Percentiles rank a stretch among this genome's conserved stretches.
These are phyloP conservation scores for Ploettnerulaceae sp. DNA, from an alignment of 2,329 filamentous ascomycete species.

Conservation along the genomic window DNA sequence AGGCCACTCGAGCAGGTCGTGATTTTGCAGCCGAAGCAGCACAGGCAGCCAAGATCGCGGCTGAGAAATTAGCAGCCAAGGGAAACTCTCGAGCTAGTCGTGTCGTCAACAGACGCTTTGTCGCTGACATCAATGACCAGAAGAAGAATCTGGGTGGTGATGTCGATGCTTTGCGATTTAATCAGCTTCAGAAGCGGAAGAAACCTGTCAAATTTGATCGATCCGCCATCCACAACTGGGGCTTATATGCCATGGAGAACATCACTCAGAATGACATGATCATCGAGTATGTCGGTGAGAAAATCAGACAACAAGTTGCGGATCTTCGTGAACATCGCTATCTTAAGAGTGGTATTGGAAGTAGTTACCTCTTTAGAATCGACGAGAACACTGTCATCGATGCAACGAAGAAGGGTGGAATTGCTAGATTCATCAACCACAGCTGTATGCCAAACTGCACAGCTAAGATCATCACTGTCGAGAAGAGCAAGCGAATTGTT, in stretches of 20 bases:
- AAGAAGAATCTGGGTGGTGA: constrained; percentile 81
- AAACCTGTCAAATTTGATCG: constrained; percentile 97
- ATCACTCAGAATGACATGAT: constrained; percentile 99
- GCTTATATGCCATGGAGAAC: constrained; percentile 94
- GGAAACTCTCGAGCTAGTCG: constrained; percentile 90
- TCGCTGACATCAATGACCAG: constrained; percentile 92
- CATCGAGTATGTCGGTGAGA: constrained; percentile 98
- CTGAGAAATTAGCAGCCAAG: constrained; percentile 77
- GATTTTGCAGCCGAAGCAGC: constrained; percentile 61
- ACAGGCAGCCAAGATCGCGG: constrained; percentile 66
- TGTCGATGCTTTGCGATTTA: constrained; percentile 91
- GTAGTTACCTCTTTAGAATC: constrained; percentile 95
- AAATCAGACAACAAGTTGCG: constrained; percentile 94
- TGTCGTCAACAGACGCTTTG: constrained; percentile 89
- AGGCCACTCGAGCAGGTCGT: constrained; percentile 61
- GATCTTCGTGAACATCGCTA: constrained; percentile 91
- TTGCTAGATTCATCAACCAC: constrained; percentile 97
- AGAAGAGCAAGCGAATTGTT: constrained; percentile 96
- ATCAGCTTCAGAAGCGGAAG: constrained; percentile 98
- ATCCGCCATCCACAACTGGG: constrained; percentile 98
- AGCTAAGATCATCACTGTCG: constrained; percentile 98
- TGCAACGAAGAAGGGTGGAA: constrained; percentile 96
- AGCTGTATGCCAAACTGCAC: constrained; percentile 98
- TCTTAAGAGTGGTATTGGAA: constrained; percentile 92
- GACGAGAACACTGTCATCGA: constrained; percentile 97